Evolutionary conservation across 495 filamentous ascomycete genomes (phyloP), one percentile per base, ranked within the genome.

Genomic region (Neurospora sp.): DNA sequence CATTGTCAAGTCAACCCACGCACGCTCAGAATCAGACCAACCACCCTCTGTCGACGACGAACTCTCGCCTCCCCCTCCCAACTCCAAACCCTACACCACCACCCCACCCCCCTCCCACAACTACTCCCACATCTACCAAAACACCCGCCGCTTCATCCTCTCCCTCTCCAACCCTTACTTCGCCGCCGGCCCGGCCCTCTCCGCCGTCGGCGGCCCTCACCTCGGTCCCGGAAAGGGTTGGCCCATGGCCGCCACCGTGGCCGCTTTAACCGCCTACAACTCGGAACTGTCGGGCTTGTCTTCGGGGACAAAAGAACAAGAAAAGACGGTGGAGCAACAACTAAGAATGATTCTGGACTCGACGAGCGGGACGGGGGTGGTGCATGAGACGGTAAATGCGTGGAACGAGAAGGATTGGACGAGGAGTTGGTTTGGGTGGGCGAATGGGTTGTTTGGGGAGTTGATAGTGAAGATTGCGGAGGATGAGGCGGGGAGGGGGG

Each of bases 341-440:
- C 69, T 82, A 44, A 18, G 42, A 1, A 78, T 78, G 78, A 81
- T 90, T 37, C 74, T 91, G 39, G 80, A 84, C 65, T 88, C 81
- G 69, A 90, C 89, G 12, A 84, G 81, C 72, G 84, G 87, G 27
- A 82, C 82, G 27, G 89, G 89, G 7, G 79, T 90, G 40, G 84
- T 90, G 22, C 89, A 91, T 76, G 88, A 90, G 81, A 89, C 87
- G 73, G 85, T 90, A 69, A 83, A 88, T 75, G 85, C 81, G 16
- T 89, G 84, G 76, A 80, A 88, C 73, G 81, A 79, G 72, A 78
- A 74, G 9, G 75, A 83, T 65, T 92, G 87, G 87, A 87, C 89
- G 40, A 80, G 89, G 75, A 83, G 87, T 75, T 91, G 89, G 89
- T 91, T 91, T 71, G 89, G 88, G 2, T 91, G 89, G 90, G 89